These are phyloP conservation scores for Bertia moriformis DNA, from an alignment of 2,329 filamentous ascomycete species.

Conservation along the genomic window DNA sequence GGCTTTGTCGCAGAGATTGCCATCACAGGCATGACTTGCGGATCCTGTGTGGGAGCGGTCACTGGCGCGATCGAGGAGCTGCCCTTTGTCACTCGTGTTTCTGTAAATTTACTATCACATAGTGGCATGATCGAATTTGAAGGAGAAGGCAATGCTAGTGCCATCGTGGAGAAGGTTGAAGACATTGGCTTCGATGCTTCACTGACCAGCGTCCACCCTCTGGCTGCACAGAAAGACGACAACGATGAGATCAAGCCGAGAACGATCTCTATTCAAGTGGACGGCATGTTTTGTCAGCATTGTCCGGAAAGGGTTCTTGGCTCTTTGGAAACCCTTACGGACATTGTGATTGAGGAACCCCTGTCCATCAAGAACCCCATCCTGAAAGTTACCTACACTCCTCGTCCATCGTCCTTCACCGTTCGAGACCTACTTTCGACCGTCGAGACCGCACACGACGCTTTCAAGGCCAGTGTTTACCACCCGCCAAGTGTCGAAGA, in stretches of 20 bases:
- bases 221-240: neutral
- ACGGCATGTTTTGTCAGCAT: conserved; percentile 36
- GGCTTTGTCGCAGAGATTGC: neutral
- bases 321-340: conserved; percentile 12
- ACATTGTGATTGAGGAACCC: conserved; percentile 16
- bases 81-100: conserved; percentile 31
- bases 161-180: conserved; percentile 9
- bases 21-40: conserved; percentile 5
- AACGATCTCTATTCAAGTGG: conserved; percentile 24
- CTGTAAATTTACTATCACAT: conserved; percentile 17
- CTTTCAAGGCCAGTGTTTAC: conserved; percentile 33
- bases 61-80: conserved; percentile 16
- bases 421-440: conserved; percentile 35
- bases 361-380: conserved; percentile 30
- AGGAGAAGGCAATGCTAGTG: conserved; percentile 1
- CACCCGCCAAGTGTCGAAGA: conserved; percentile 47
- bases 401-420: conserved; percentile 31
- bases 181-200: conserved; percentile 6
- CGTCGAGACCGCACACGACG: conserved; percentile 29
- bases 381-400: conserved; percentile 35
- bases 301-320: conserved; percentile 19
- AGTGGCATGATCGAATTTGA: conserved; percentile 3
- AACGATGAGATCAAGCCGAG: conserved; percentile 9
- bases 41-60: conserved; percentile 5
- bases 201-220: conserved; percentile 2